Conservation (phyloP, 352 stramenopile species). For the Pythium phragmiticola region DNA sequence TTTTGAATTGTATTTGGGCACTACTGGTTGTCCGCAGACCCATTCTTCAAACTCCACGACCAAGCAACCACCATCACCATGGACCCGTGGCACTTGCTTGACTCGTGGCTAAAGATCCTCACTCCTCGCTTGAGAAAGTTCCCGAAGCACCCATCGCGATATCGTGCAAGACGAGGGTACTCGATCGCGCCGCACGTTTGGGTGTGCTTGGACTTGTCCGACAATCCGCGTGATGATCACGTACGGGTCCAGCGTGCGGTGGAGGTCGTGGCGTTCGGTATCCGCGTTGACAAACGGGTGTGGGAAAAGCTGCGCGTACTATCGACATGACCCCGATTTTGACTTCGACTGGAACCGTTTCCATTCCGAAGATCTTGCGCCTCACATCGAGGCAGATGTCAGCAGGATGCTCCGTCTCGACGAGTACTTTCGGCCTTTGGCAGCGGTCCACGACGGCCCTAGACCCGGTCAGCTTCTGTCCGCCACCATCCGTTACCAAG, state of each 20-base stretch:
- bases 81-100: slow-evolving; percentile 1
- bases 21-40: no score
- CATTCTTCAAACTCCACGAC: no score
- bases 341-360: neutral
- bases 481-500: neutral
- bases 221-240: no score
- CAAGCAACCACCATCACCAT: no score
- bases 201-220: no score
- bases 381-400: neutral
- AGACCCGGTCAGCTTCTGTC: no score
- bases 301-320: neutral
- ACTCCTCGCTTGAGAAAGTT: neutral
- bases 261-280: neutral
- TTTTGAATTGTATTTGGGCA: no score
- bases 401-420: no score
- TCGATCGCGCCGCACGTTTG: neutral
- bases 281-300: neutral
- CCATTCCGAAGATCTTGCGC: neutral
- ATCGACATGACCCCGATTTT: neutral
- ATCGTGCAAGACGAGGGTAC: neutral
- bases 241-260: neutral
- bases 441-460: no score
- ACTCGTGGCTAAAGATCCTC: neutral
- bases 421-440: neutral
- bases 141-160: neutral